Conservation (phyloP, 164 flowering plant species). For the Annona squamosa region DNA sequence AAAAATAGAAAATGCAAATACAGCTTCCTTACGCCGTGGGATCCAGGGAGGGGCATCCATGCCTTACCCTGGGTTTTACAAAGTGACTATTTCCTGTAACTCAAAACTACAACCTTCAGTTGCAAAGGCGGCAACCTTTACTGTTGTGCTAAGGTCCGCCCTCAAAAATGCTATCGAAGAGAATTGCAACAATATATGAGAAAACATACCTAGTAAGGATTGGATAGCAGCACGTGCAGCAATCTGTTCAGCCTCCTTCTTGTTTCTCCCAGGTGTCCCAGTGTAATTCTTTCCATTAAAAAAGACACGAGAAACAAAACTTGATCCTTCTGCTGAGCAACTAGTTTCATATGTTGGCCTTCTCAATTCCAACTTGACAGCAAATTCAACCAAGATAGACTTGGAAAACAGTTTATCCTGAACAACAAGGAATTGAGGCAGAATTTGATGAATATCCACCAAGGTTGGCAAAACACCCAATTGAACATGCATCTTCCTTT, state of each 20-base stretch:
- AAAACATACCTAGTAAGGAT: constrained; percentile 33
- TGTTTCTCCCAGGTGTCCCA: constrained; percentile 35
- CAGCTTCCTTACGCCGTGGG: too few species aligned
- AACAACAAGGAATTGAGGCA: neutral
- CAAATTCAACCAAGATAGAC: constrained; percentile 53
- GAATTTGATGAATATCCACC: neutral
- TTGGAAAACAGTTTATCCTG: constrained; percentile 59
- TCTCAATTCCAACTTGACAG: constrained; percentile 36
- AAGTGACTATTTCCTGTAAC: too few species aligned
- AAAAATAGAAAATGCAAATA: too few species aligned
- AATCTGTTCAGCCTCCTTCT: constrained; percentile 65
- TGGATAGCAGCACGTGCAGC: constrained; percentile 49
- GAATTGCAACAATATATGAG: neutral
- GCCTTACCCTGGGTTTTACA: too few species aligned
- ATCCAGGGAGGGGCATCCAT: too few species aligned
- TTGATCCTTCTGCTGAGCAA: constrained; percentile 25
- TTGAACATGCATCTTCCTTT: neutral
- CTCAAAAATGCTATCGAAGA: too few species aligned
- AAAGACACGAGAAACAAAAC: constrained; percentile 33
- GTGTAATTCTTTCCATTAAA: constrained; percentile 37
- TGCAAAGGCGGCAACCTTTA: neutral
- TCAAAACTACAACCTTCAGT: too few species aligned
- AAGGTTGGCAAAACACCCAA: neutral
- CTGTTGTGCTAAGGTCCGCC: neutral
- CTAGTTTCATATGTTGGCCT: constrained; percentile 40